These are phyloP conservation scores for Penicillium sp. DNA, from an alignment of 2,329 filamentous ascomycete species.

Conservation along the genomic window DNA sequence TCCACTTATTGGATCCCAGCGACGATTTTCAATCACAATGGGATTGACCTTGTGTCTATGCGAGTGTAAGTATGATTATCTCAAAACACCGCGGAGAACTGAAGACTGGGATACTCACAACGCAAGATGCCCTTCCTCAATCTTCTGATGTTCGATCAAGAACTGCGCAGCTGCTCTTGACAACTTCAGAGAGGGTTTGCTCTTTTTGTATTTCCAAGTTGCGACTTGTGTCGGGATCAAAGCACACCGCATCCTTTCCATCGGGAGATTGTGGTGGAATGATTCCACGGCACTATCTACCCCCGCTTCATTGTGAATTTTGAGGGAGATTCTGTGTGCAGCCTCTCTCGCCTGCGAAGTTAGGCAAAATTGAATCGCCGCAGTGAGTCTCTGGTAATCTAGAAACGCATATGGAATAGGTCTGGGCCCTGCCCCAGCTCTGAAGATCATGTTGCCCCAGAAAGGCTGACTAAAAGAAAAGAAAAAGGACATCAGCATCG, in stretches of 20 bases:
- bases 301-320: slow-evolving; percentile 48
- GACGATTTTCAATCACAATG: slow-evolving; percentile 36
- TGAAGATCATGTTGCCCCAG: slow-evolving; percentile 56
- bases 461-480: slow-evolving; percentile 47
- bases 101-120: slow-evolving; percentile 13
- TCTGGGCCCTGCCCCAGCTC: slow-evolving; percentile 51
- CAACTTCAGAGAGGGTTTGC: slow-evolving; percentile 14
- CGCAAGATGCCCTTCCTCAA: slow-evolving; percentile 24
- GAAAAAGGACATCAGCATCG: background rate
- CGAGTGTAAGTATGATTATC: background rate
- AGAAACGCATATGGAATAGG: slow-evolving; percentile 52
- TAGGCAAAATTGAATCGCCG: slow-evolving; percentile 50
- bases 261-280: slow-evolving; percentile 45
- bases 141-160: slow-evolving; percentile 23
- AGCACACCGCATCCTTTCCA: slow-evolving; percentile 28
- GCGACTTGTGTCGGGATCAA: slow-evolving; percentile 30
- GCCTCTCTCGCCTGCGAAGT: slow-evolving; percentile 37
- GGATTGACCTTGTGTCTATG: slow-evolving; percentile 30
- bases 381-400: slow-evolving; percentile 47
- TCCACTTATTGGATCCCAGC: slow-evolving; percentile 37
- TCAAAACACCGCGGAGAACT: background rate
- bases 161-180: slow-evolving; percentile 29
- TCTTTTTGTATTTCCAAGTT: slow-evolving; percentile 18
- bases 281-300: slow-evolving; percentile 44
- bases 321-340: slow-evolving; percentile 39